Evolutionary conservation across 345 rosid genomes (phyloP).

Genomic region (Kandelia obovata): DNA sequence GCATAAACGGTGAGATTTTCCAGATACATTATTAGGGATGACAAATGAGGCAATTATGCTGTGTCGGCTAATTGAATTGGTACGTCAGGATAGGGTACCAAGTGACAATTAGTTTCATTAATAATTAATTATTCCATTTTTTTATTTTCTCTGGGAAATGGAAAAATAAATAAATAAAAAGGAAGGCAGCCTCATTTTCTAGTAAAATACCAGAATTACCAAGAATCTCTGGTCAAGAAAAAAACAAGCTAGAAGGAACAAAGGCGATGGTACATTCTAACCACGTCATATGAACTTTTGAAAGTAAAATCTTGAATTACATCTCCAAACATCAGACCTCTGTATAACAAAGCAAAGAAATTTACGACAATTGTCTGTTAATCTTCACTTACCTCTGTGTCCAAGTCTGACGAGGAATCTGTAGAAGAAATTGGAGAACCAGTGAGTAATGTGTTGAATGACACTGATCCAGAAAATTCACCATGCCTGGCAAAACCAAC

Average conservation of each 20-base stretch:
- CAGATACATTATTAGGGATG: not conserved
- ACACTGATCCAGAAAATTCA: slow-evolving; percentile 37
- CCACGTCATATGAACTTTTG: slow-evolving; percentile 1
- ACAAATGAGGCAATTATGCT: not conserved
- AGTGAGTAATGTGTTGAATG: slow-evolving; percentile 45
- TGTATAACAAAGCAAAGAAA: not conserved
- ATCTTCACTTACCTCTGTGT: slow-evolving; percentile 55
- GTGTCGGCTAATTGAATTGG: slow-evolving; percentile 7
- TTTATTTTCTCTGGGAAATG: not conserved
- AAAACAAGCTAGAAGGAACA: slow-evolving; percentile 16
- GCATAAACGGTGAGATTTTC: too few species aligned
- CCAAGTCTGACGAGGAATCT: slow-evolving; percentile 33
- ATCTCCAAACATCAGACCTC: not conserved
- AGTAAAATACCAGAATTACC: slow-evolving; percentile 1
- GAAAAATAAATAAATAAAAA: not conserved
- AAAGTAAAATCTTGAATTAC: not conserved
- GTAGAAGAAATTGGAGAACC: slow-evolving; percentile 48
- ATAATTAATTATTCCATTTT: not conserved
- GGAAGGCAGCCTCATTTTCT: not conserved
- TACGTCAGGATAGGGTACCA: too few species aligned
- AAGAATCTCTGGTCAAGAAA: slow-evolving; percentile 8
- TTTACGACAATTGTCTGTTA: slow-evolving; percentile 4
- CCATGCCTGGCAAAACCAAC: slow-evolving; percentile 34
- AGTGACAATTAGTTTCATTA: too few species aligned
- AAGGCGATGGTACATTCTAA: not conserved